These are phyloP conservation scores for Aspergillus cavernicola DNA, from an alignment of 495 filamentous ascomycete genomes.

Conservation along the genomic window DNA sequence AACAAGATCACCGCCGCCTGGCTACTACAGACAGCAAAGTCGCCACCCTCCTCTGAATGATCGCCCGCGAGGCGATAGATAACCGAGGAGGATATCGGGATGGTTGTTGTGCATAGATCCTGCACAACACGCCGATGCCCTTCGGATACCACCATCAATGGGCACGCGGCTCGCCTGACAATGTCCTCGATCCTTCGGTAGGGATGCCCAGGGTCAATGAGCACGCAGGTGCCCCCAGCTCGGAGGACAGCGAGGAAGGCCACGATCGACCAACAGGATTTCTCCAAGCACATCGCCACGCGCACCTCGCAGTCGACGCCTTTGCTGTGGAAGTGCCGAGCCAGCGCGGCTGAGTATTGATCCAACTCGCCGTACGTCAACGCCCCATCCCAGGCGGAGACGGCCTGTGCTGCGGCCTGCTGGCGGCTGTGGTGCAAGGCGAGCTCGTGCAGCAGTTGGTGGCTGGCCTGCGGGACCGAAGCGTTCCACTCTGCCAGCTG, in stretches of 20 bases:
- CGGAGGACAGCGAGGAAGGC: not conserved
- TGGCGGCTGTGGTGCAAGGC: not conserved
- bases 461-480: not conserved
- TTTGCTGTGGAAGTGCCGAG: not conserved
- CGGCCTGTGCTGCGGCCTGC: conserved; percentile 8
- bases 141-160: conserved; percentile 39
- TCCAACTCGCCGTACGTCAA: conserved; percentile 12
- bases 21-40: no score
- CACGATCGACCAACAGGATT: not conserved
- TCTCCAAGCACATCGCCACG: not conserved
- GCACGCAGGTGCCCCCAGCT: not conserved
- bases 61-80: no score
- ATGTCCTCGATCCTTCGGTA: not conserved
- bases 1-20: conserved; percentile 13
- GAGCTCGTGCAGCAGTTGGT: not conserved
- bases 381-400: conserved; percentile 19
- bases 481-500: not conserved
- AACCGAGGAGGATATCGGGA: conserved; percentile 24
- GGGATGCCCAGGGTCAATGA: not conserved
- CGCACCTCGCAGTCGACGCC: not conserved
- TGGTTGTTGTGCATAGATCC: no score
- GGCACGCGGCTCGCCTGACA: conserved; percentile 24
- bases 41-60: no score
- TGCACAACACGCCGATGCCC: no score
- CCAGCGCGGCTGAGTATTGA: not conserved